Percentiles rank a stretch among this genome's conserved stretches.
Conservation (phyloP, 2,329 filamentous ascomycete genomes). For the Fusarium pseudocircinatum region DNA sequence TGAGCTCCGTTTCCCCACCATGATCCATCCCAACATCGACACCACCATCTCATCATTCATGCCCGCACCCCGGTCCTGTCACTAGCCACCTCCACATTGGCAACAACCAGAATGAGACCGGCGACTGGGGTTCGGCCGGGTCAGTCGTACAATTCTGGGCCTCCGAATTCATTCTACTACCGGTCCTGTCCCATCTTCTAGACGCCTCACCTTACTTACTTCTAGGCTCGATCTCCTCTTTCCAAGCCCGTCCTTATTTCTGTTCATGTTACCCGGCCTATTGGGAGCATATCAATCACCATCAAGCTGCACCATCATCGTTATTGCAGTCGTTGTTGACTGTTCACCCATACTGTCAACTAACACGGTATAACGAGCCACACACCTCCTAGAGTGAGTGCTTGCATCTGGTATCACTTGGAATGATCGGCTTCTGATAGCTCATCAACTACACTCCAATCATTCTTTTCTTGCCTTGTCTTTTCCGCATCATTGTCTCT, state of each 20-base stretch:
- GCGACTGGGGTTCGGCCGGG: constrained; percentile 43
- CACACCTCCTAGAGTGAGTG: constrained; percentile 9
- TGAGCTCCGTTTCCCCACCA: constrained; percentile 41
- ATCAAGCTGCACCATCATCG: constrained; percentile 13
- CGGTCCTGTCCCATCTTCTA: constrained; percentile 36
- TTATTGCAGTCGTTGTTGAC: constrained; percentile 20
- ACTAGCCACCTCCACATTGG: constrained; percentile 47
- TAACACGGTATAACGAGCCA: constrained; percentile 7
- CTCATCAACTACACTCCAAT: background rate
- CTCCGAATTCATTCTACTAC: constrained; percentile 39
- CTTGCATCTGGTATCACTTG: constrained; percentile 14
- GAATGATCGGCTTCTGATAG: constrained; percentile 15
- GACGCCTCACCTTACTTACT: constrained; percentile 41
- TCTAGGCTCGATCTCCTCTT: constrained; percentile 41
- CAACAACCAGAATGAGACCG: constrained; percentile 44
- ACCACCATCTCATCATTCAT: constrained; percentile 45
- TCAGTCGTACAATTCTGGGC: constrained; percentile 44
- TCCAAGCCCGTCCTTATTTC: constrained; percentile 31
- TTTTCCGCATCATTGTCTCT: background rate
- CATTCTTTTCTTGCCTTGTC: background rate
- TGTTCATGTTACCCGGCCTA: constrained; percentile 26
- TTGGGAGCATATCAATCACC: constrained; percentile 23
- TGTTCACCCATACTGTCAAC: constrained; percentile 5
- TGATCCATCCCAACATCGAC: constrained; percentile 42
- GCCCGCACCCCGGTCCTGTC: constrained; percentile 42